Percentiles rank a stretch among this genome's conserved stretches.
These are phyloP conservation scores for Mycena galopus DNA, from an alignment of 768 basidiomycete genomes.

Conservation along the genomic window DNA sequence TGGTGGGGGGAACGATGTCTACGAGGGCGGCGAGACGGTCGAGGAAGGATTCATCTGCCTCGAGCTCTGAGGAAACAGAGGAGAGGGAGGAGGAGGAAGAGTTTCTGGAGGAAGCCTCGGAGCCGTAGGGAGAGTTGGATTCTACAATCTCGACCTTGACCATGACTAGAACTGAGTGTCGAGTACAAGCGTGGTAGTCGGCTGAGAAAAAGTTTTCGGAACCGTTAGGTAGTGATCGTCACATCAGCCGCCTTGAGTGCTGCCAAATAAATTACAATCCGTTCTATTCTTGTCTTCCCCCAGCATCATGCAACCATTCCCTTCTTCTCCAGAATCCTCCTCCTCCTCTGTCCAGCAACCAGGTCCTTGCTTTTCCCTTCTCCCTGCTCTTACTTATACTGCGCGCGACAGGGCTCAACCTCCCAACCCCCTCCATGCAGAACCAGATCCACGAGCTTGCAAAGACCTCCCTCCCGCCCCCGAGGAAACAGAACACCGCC, in stretches of 20 bases:
- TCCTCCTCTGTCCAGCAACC: conserved; percentile 33
- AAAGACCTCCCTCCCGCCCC: conserved; percentile 79
- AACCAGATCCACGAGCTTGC: conserved; percentile 87
- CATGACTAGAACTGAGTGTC: conserved; percentile 63
- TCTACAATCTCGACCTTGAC: conserved; percentile 95
- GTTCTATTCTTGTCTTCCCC: conserved; percentile 34
- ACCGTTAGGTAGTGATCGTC: neutral
- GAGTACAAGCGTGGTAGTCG: conserved; percentile 13
- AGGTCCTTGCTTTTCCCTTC: neutral
- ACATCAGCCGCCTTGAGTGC: too few relatives aligned
- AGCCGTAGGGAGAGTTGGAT: conserved; percentile 85
- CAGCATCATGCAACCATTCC: conserved; percentile 32
- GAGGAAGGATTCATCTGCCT: conserved; percentile 83
- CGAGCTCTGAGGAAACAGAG: conserved; percentile 79
- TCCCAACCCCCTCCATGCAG: conserved; percentile 78
- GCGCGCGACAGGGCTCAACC: conserved; percentile 62
- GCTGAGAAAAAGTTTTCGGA: neutral
- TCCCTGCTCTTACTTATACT: conserved; percentile 2
- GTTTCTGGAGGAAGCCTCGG: conserved; percentile 77
- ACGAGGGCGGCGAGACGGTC: conserved; percentile 93
- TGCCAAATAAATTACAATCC: too few relatives aligned
- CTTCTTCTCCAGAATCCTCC: conserved; percentile 31
- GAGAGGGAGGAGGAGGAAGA: conserved; percentile 82
- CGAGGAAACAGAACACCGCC: conserved; percentile 92
- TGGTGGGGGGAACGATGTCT: conserved; percentile 95